Conservation (phyloP, 768 basidiomycete genomes). For the Gymnopilus junonius region DNA sequence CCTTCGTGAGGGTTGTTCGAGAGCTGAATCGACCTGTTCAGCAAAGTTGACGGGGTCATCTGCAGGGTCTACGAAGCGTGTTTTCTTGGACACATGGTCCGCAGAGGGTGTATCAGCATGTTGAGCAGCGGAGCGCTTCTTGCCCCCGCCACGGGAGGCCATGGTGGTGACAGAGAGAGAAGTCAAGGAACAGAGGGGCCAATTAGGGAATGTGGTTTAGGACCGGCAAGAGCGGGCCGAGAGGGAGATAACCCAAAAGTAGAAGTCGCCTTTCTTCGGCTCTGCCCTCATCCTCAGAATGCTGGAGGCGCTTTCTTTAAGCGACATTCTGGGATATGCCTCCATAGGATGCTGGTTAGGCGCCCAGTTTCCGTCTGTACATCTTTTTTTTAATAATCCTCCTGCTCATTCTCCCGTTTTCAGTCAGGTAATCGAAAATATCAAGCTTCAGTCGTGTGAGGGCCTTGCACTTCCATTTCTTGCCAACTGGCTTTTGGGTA, state of each 20-base stretch:
- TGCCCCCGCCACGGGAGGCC: conserved; percentile 30
- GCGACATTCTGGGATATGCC: conserved; percentile 68
- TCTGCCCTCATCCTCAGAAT: conserved; percentile 26
- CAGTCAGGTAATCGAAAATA: conserved; percentile 88
- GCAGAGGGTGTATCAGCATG: conserved; percentile 32
- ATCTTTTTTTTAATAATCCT: not conserved
- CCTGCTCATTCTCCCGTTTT: conserved; percentile 4
- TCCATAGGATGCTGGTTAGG: conserved; percentile 84
- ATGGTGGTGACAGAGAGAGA: not conserved
- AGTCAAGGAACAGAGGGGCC: not conserved
- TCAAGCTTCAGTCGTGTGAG: conserved; percentile 76
- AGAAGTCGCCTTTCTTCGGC: conserved; percentile 18
- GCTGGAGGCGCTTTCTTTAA: conserved; percentile 42
- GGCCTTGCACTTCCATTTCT: conserved; percentile 94
- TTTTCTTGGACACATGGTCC: conserved; percentile 59
- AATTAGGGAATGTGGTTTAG: not conserved
- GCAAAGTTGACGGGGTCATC: conserved; percentile 80
- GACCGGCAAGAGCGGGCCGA: conserved; percentile 8
- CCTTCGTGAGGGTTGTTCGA: conserved; percentile 72
- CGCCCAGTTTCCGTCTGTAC: conserved; percentile 85
- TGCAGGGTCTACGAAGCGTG: conserved; percentile 76
- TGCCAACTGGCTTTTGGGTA: conserved; percentile 90
- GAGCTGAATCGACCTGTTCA: conserved; percentile 75
- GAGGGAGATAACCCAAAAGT: conserved; percentile 14
- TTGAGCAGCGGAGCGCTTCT: conserved; percentile 40